Base-by-base conservation (phyloP, 371 early-diverging fungal species). In the Sporodiniella umbellata region DNA sequence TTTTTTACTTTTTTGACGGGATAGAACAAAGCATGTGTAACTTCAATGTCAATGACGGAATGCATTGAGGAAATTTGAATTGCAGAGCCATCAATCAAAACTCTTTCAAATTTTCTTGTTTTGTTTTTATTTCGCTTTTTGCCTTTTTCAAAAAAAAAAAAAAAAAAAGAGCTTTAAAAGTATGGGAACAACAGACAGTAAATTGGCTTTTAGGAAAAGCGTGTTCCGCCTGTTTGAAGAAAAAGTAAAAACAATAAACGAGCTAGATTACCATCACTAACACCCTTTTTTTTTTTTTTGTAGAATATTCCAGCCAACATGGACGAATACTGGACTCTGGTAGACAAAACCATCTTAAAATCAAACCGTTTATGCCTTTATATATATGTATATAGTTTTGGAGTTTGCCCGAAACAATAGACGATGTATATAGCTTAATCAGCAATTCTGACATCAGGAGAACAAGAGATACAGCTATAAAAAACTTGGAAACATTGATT, bases 111-210 rank as follows among this genome's bases (percentile, higher is more conserved):
- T 7, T 10, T 28, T 28, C 7, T 28, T 28, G 4, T 28, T 28
- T 28, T 28, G 30, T 28, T 28, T 28, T 28, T 28, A 10, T 28
- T 28, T 28, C 10, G n/a, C 30, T 28, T 28, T 28, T 28, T 28
- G 30, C 10, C 7, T 28, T 37, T 37, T 37, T 37, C 31, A 31
- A 31, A 12, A 12, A 37, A 37, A 10, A 25, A 30, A 8, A 30
- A 18, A 45, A 33, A 28, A n/a, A n/a, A n/a, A n/a, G n/a, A n/a
- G n/a, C n/a, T n/a, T n/a, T n/a, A n/a, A n/a, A n/a, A 42, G 25
- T 33, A 94, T 93, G 94, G 95, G 95, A 22, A 90, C 89, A 25
- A 77, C 90, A 8, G 93, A 93, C 61, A 85, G 86, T 60, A 95
- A 93, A 65, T 70, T 95, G 23, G 86, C 89, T 18, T 92, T 95